A percentile compares a stretch with the other conserved stretches of the same genome.
phyloP scores from a whole-genome alignment of 768 basidiomycete species.

The Lactifluus rugatus region DNA sequence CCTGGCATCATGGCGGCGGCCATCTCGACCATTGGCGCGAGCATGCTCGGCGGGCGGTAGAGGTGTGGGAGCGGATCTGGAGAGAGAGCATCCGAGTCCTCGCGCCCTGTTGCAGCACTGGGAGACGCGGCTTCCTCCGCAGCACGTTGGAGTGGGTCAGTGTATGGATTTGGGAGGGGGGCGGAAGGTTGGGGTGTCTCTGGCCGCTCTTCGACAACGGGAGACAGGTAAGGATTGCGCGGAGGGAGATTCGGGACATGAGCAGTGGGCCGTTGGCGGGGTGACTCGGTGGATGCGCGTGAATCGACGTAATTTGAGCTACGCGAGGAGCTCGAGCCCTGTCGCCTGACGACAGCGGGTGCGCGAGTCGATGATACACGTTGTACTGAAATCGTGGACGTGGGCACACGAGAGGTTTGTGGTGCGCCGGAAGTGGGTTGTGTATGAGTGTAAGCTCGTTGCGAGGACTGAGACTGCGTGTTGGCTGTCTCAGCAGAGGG shows the following conservation, averaged over 20 bases:
- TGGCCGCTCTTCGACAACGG: conserved; percentile 14
- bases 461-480: conserved; percentile 18
- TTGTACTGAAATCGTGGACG: background rate
- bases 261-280: conserved; percentile 2
- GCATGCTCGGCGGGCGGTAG: conserved; percentile 29
- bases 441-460: conserved; percentile 13
- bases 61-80: conserved; percentile 40
- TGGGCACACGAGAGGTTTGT: background rate
- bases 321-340: conserved; percentile 15
- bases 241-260: background rate
- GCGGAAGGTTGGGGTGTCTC: background rate
- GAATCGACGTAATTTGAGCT: conserved; percentile 18
- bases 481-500: conserved; percentile 29
- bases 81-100: conserved; percentile 30
- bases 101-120: conserved; percentile 4
- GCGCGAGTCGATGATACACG: conserved; percentile 3
- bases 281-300: conserved; percentile 9
- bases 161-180: conserved; percentile 12
- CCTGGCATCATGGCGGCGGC: conserved; percentile 11
- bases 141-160: conserved; percentile 22
- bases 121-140: conserved; percentile 15
- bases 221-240: conserved; percentile 10
- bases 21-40: conserved; percentile 19
- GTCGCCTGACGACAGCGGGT: conserved; percentile 1
- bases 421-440: conserved; percentile 2